These are phyloP conservation scores for Vitis rupestris DNA, from an alignment of 164 flowering plant species.

Conservation along the genomic window DNA sequence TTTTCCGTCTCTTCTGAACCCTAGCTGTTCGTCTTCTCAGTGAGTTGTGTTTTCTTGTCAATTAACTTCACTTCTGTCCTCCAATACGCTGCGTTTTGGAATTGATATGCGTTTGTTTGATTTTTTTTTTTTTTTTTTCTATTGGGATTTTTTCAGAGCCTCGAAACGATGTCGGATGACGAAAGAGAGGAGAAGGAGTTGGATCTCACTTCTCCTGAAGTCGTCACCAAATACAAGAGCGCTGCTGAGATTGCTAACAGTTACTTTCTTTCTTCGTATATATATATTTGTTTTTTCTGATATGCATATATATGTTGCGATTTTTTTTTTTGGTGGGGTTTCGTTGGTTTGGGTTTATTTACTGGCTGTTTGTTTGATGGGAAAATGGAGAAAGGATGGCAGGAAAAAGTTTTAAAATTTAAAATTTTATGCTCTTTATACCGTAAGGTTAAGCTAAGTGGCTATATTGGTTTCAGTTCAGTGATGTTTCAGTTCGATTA, in stretches of 20 bases:
- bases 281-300: too few species aligned
- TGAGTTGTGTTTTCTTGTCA: neutral
- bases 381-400: neutral
- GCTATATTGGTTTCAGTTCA: too few species aligned
- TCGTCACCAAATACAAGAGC: slow-evolving; percentile 88
- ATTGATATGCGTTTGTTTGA: too few species aligned
- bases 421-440: too few species aligned
- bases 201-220: slow-evolving; percentile 87
- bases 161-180: slow-evolving; percentile 74
- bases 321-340: too few species aligned
- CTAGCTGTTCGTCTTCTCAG: slow-evolving; percentile 1
- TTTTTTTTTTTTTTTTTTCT: too few species aligned
- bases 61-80: neutral
- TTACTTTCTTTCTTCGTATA: slow-evolving; percentile 15
- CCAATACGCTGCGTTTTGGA: neutral
- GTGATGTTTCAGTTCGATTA: too few species aligned
- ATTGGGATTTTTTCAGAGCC: neutral
- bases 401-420: too few species aligned
- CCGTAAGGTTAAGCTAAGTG: too few species aligned
- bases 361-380: neutral
- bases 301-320: too few species aligned
- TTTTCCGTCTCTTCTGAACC: slow-evolving; percentile 4
- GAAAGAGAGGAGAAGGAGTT: slow-evolving; percentile 88
- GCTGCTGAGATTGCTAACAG: slow-evolving; percentile 91
- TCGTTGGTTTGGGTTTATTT: neutral